Base-by-base conservation (phyloP, 169 alveolate genomes). In the Plasmodium vivax region DNA sequence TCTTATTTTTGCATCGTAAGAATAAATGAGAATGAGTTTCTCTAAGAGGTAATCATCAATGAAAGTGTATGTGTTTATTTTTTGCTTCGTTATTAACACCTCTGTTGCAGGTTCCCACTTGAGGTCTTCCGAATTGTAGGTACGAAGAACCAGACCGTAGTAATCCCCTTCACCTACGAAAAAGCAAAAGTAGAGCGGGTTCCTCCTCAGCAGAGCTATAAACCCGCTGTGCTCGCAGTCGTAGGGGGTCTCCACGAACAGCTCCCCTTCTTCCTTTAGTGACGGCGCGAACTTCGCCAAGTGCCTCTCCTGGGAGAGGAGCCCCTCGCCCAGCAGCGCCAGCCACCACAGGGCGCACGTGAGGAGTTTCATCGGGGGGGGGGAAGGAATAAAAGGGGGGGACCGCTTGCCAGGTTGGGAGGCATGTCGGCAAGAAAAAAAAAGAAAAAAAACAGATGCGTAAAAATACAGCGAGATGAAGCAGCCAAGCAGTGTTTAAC, bases 171-270 rank as follows among this genome's bases (percentile, higher is more conserved):
- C 92, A n/a, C 85, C 84, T n/a, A 45, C 16, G 62, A 85, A 85
- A 41, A 85, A 85, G 80, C 93, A 85, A 36, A 74, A 85, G 62
- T 85, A 54, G 54, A 85, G 56, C 9, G 80, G 36, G 30, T 32
- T 45, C 19, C 38, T 43, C 23, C 34, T 85, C 5, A 47, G 5
- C 3, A 85, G 56, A 12, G 41, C 34, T 47, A 85, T 45, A 27
- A 85, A 85, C 1, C 93, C 93, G 7, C 81, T 85, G 19, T 74
- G 80, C 8, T 85, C 93, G 36, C 93, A 85, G 2, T 68, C 62
- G 38, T 85, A 85, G 7, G 80, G n/a, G 3, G 19, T 19, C 7
- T 85, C 84, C n/a, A 23, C 12, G 58, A 27, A 85, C 74, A 85
- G 56, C 56, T 45, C 51, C 3, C 80, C 84, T 85, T 85, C 93